phyloP scores from a whole-genome alignment of 345 rosid genomes.

The Murraya koenigii region DNA sequence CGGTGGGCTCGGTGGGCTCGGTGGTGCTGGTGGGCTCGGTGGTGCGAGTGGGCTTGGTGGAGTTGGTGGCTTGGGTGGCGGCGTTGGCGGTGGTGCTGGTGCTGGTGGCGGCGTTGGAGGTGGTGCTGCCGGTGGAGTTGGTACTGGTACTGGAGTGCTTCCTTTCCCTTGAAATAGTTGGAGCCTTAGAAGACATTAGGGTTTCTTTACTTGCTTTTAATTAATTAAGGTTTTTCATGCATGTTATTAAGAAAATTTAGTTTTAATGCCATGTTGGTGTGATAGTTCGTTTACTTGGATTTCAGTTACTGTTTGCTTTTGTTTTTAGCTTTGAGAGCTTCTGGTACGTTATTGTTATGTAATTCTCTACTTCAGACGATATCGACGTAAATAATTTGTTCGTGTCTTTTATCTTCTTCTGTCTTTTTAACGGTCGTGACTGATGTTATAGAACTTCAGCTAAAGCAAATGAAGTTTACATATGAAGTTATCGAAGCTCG shows the following conservation, averaged over 20 bases:
- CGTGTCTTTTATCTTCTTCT: background rate
- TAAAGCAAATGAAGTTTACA: background rate
- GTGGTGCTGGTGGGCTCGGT: constrained; percentile 30
- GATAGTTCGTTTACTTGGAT: background rate
- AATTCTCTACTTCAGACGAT: background rate
- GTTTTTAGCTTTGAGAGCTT: background rate
- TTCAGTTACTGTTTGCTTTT: background rate
- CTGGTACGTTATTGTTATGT: background rate
- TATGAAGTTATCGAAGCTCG: background rate
- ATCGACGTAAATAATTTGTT: background rate
- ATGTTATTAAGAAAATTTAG: background rate
- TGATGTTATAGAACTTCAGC: background rate
- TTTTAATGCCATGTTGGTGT: background rate
- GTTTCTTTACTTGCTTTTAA: background rate
- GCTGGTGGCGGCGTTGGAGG: constrained; percentile 19
- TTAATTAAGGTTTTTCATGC: background rate
- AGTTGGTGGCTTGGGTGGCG: constrained; percentile 21
- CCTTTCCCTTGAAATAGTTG: constrained; percentile 38
- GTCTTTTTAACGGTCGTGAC: background rate
- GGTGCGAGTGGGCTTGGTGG: too few relatives aligned
- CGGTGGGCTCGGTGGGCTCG: constrained; percentile 23
- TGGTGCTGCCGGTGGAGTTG: constrained; percentile 12
- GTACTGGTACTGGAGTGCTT: constrained; percentile 27
- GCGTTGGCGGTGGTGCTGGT: constrained; percentile 7
- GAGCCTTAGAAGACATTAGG: background rate